Conservation (phyloP, 2,329 filamentous ascomycete genomes). For the Colletotrichum lupini region DNA sequence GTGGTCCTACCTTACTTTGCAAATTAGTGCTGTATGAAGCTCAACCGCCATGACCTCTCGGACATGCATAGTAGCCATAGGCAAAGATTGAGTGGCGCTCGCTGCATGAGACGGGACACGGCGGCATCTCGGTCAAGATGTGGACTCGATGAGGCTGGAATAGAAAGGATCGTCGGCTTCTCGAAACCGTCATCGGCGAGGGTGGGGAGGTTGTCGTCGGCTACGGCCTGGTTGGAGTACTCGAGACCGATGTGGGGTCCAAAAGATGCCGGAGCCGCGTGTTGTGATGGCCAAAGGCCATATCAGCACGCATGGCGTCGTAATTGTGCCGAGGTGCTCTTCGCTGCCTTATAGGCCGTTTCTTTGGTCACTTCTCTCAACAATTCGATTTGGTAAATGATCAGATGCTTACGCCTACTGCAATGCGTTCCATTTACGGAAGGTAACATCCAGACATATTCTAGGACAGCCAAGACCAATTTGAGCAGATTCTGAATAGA, state of each 20-base stretch:
- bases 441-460: too few relatives aligned
- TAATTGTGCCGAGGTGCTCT: background rate
- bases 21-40: background rate
- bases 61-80: background rate
- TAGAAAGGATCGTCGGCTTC: background rate
- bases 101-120: background rate
- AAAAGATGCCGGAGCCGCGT: background rate
- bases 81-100: background rate
- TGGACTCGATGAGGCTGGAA: background rate
- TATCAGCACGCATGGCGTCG: background rate
- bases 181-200: conserved; percentile 11
- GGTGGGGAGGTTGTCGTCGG: conserved; percentile 7
- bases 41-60: background rate
- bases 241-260: background rate
- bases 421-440: too few relatives aligned
- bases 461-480: too few relatives aligned
- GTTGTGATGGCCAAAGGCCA: background rate
- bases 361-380: too few relatives aligned
- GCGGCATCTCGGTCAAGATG: background rate
- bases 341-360: too few relatives aligned
- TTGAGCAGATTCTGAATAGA: too few relatives aligned
- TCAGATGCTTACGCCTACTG: too few relatives aligned
- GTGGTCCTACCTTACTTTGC: too few relatives aligned
- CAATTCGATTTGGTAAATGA: too few relatives aligned
- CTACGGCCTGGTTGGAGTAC: background rate